Percentiles rank a stretch among this genome's conserved stretches.
Evolutionary conservation across 768 basidiomycete genomes (phyloP).

Genomic region (Chalciporus sphaerocephalus): DNA sequence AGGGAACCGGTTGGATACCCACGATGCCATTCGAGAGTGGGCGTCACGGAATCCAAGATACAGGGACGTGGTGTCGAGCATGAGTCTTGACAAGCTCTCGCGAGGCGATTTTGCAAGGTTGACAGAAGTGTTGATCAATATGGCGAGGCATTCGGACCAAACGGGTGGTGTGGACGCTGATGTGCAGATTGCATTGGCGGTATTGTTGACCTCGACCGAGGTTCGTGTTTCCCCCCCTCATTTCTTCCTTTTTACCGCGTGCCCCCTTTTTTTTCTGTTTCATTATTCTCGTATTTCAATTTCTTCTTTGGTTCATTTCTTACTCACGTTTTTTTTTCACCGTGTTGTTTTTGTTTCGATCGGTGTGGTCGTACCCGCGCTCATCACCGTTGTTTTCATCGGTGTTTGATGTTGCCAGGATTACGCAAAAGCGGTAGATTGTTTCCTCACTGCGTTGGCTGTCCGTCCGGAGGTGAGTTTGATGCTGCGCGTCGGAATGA

Average conservation of each 20-base stretch:
- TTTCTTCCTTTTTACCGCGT: background rate
- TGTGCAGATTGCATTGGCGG: slow-evolving; percentile 90
- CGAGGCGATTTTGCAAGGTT: slow-evolving; percentile 43
- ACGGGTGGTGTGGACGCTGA: slow-evolving; percentile 79
- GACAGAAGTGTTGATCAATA: slow-evolving; percentile 73
- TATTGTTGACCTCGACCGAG: slow-evolving; percentile 89
- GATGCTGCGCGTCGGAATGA: background rate
- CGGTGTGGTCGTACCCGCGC: background rate
- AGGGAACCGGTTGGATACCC: slow-evolving; percentile 65
- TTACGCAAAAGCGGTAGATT: slow-evolving; percentile 88
- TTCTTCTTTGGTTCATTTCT: background rate
- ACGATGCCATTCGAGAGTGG: slow-evolving; percentile 84
- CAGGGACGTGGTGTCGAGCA: slow-evolving; percentile 39
- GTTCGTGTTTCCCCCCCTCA: slow-evolving; percentile 44
- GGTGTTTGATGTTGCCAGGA: slow-evolving; percentile 49
- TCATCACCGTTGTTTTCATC: background rate
- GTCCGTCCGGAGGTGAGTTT: slow-evolving; percentile 76
- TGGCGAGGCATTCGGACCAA: slow-evolving; percentile 57
- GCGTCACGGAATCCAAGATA: slow-evolving; percentile 57
- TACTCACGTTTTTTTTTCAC: background rate
- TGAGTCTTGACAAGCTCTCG: slow-evolving; percentile 27
- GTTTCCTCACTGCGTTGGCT: slow-evolving; percentile 84
- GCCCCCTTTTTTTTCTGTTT: background rate
- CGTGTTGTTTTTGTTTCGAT: background rate
- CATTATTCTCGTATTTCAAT: background rate